Base-by-base conservation (phyloP, 164 flowering plant species). In the Hamamelis virginiana region DNA sequence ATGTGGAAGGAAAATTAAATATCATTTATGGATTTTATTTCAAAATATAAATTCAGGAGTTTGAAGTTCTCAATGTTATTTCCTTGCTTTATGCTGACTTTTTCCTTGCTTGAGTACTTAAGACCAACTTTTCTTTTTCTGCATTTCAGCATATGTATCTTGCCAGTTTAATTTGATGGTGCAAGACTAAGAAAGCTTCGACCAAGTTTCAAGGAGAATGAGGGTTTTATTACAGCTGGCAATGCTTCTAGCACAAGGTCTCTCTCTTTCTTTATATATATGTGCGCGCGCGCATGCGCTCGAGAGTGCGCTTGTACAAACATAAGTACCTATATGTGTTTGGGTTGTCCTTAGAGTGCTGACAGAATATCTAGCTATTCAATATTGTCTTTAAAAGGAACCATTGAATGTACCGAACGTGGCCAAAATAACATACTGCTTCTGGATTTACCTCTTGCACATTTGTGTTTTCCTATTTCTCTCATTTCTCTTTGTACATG, bases 181-280 rank as follows among this genome's bases (percentile, higher is more conserved):
- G n/a, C n/a, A n/a, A n/a, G n/a, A n/a, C n/a, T n/a, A n/a, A n/a
- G n/a, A n/a, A n/a, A n/a, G n/a, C 96, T 96, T 45, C 73, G 92
- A 56, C 96, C 98, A 73, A 93, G 93, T 80, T 96, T 92, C 73
- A 91, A 96, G 82, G 79, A 80, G 65, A 68, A 76, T 67, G 92
- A 91, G 13, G 97, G 99, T 62, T 77, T 98, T 71, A 95, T 93
- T 51, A 96, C 99, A 47, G 97, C 99, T 33, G 99, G 98, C 64
- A 96, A 96, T 89, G 94, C 98, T 71, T 96, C 99, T 69, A 86
- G 74, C 69, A 89, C 93, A 75, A 96, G 99, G 98, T 94, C 5
- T 19, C n/a, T 70, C 61, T 73, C 65, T 68, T 65, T 41, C 59
- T 25, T 25, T 12, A 26, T 15, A 21, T 25, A 16, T 50, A 23